Evolutionary conservation across 768 basidiomycete genomes (phyloP).

Genomic region (Suillus subaureus): DNA sequence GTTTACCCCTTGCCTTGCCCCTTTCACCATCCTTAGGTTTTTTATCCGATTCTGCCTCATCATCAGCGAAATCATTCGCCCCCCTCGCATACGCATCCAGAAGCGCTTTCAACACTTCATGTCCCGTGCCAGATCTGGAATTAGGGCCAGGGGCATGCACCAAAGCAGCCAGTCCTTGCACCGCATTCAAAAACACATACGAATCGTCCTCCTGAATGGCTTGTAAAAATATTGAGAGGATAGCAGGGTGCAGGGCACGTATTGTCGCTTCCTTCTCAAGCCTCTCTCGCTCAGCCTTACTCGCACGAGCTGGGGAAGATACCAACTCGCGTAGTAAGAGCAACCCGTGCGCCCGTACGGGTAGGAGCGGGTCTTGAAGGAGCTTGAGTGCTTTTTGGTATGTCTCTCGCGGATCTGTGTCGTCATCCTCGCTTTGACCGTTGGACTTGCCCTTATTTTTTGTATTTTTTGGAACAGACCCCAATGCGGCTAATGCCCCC

Average conservation of each 20-base stretch:
- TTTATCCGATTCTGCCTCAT: constrained; percentile 37
- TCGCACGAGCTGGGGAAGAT: constrained; percentile 29
- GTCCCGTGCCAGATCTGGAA: constrained; percentile 21
- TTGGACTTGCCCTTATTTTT: constrained; percentile 22
- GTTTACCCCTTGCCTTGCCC: background rate
- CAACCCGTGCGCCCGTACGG: constrained; percentile 92
- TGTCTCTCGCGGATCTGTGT: constrained; percentile 48
- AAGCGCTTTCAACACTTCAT: constrained; percentile 67
- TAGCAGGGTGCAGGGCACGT: constrained; percentile 73
- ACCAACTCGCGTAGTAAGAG: constrained; percentile 81
- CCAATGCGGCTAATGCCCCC: constrained; percentile 44
- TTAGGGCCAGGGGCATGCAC: constrained; percentile 61
- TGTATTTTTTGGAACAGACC: constrained; percentile 19
- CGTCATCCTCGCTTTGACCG: constrained; percentile 36
- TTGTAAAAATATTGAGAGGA: constrained; percentile 85
- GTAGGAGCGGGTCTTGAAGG: constrained; percentile 88
- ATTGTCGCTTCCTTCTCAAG: constrained; percentile 37
- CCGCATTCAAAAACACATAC: constrained; percentile 92
- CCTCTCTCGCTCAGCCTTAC: background rate
- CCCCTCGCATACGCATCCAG: constrained; percentile 65
- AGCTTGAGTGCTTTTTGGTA: constrained; percentile 90
- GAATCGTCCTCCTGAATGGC: constrained; percentile 90
- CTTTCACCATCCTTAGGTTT: constrained; percentile 32
- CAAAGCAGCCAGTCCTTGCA: constrained; percentile 88
- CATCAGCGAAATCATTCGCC: constrained; percentile 51